Evolutionary conservation across 176 grass and related monocot species (phyloP).

Genomic region (Lolium perenne): DNA sequence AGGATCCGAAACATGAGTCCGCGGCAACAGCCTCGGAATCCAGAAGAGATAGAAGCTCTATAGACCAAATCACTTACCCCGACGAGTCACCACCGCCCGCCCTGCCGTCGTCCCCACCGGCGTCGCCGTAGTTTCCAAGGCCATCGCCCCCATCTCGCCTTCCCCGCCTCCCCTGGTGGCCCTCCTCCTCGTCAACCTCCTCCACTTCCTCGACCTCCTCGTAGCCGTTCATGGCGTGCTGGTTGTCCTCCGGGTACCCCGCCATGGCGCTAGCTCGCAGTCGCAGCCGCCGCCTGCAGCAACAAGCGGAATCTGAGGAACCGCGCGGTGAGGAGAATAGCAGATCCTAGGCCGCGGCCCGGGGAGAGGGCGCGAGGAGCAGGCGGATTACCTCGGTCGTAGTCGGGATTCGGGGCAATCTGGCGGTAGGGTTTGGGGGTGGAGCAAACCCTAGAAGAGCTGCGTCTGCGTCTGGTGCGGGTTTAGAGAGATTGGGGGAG

Average conservation of each 20-base stretch:
- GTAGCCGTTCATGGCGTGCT: constrained; percentile 57
- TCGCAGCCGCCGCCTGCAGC: constrained; percentile 28
- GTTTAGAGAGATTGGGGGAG: constrained; percentile 21
- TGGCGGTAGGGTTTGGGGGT: not conserved
- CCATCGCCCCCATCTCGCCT: constrained; percentile 45
- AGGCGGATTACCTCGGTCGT: constrained; percentile 38
- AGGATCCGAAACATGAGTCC: constrained; percentile 1
- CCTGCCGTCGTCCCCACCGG: constrained; percentile 49
- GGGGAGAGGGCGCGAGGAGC: not conserved
- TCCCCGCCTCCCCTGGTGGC: constrained; percentile 35
- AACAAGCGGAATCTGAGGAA: constrained; percentile 34
- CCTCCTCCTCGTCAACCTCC: constrained; percentile 65
- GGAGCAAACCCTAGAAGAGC: constrained; percentile 56
- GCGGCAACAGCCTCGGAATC: not conserved
- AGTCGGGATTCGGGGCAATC: constrained; percentile 36
- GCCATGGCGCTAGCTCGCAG: constrained; percentile 40
- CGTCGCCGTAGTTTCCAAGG: constrained; percentile 20
- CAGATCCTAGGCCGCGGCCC: constrained; percentile 36
- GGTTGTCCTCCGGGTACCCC: constrained; percentile 65
- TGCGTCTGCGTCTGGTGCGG: constrained; percentile 44
- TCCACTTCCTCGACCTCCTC: constrained; percentile 51
- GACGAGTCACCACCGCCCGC: constrained; percentile 52
- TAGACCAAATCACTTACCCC: constrained; percentile 54
- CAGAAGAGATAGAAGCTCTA: not conserved
- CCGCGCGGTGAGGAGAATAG: not conserved